phyloP scores from a whole-genome alignment of 179 eudicot species.

The Sideroxylon spinosum region DNA sequence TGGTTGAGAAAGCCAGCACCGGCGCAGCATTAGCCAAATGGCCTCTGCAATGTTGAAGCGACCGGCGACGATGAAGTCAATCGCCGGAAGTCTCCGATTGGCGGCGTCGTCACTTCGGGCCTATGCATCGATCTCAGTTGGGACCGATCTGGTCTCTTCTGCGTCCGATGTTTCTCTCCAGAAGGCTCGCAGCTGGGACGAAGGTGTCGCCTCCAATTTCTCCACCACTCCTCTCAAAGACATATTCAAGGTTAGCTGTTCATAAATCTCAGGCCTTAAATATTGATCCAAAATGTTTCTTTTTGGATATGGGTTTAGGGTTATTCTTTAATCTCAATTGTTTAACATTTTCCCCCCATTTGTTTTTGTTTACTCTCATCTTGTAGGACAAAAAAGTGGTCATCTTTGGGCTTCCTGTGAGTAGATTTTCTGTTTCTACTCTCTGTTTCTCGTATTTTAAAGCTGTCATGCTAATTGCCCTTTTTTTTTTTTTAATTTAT shows the following conservation, averaged over 20 bases:
- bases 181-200: slow-evolving; percentile 91
- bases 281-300: neutral
- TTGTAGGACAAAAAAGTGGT: slow-evolving; percentile 89
- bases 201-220: slow-evolving; percentile 84
- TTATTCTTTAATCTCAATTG: neutral
- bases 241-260: slow-evolving; percentile 61
- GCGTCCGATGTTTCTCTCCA: slow-evolving; percentile 79
- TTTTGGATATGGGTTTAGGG: slow-evolving; percentile 5
- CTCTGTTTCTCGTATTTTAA: neutral
- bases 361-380: neutral
- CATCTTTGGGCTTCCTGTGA: slow-evolving; percentile 95
- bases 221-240: slow-evolving; percentile 69
- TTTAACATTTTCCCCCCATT: neutral
- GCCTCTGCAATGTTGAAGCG: slow-evolving; percentile 42
- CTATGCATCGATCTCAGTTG: slow-evolving; percentile 68
- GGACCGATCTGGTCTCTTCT: slow-evolving; percentile 70
- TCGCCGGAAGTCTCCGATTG: slow-evolving; percentile 28
- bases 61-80: slow-evolving; percentile 29
- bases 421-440: slow-evolving; percentile 20
- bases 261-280: neutral
- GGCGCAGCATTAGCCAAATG: slow-evolving; percentile 18
- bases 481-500: too few relatives aligned
- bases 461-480: neutral
- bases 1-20: neutral
- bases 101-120: slow-evolving; percentile 31